Evolutionary conservation across 768 basidiomycete species (phyloP), one percentile per base, ranked within the genome.

Genomic region (Rhizopogon rudus): DNA sequence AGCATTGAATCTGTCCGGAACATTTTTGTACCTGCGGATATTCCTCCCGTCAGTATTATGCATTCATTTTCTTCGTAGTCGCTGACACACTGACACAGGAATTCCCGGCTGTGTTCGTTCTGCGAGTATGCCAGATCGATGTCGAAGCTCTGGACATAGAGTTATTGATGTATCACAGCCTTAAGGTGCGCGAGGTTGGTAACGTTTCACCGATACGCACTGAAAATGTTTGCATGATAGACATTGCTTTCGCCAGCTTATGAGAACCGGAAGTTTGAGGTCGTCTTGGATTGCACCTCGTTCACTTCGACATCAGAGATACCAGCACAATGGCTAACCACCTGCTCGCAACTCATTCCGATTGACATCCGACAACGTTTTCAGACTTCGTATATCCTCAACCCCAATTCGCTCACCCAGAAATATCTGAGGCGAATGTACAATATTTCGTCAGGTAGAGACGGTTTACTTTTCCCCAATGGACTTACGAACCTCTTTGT

Each of bases 131-230:
- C 39, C 83, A 79, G 57, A 79, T 94, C 49, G 86, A 92, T 57
- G 87, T 89, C 3, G 90, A 92, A 65, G 81, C 82, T 0, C 76
- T 91, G 28, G 90, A 93, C 64, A 78, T 92, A 5, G 88, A 93
- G 62, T 65, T 91, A 3, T 67, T 94, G 39, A 81, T 91, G 75
- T 87, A 81, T 65, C 81, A 91, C 66, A 83, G 91, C 49, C 81
- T 93, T 67, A 87, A 84, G 77, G 92, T 81, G 53, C 39, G 74
- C 58, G 12, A 46, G 39, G 14, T 28, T 39, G 7, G 13, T 49
- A 12, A 6, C 17, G 29, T 20, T 37, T 42, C 25, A 44, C 16
- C 40, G 45, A 44, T 16, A 20, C 7, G 10, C 3, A 17, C 29
- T 53, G 37, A 55, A 13, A 22, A 53, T 10, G 40, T 16, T 12